phyloP scores from a whole-genome alignment of 306 rosid genomes.

The Corylus heterophylla region DNA sequence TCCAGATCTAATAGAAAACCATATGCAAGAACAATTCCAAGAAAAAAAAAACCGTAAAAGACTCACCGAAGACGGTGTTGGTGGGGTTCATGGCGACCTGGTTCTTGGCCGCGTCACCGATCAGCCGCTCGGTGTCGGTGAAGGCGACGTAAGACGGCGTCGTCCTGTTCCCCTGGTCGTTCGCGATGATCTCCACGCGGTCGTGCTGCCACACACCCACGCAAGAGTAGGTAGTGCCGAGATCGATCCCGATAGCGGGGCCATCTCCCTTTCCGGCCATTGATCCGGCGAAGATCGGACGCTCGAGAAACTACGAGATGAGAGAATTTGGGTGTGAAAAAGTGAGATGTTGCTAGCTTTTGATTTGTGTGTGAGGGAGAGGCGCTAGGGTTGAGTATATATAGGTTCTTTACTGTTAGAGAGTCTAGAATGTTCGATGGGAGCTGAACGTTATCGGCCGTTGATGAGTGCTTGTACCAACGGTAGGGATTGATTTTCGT shows the following conservation, averaged over 20 bases:
- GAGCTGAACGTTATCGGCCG: conserved; percentile 1
- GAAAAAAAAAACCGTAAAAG: not conserved
- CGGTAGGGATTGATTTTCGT: conserved; percentile 18
- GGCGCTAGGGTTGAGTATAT: not conserved
- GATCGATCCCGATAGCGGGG: conserved; percentile 84
- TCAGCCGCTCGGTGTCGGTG: conserved; percentile 70
- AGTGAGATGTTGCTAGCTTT: not conserved
- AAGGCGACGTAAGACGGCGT: conserved; percentile 82
- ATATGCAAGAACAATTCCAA: not conserved
- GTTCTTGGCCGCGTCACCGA: conserved; percentile 82
- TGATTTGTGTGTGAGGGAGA: not conserved
- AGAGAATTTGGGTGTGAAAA: not conserved
- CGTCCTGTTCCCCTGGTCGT: conserved; percentile 80
- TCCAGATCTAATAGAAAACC: not conserved
- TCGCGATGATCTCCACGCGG: conserved; percentile 77
- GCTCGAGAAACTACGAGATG: not conserved
- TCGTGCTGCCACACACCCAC: conserved; percentile 92
- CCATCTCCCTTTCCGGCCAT: conserved; percentile 84
- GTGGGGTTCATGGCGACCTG: conserved; percentile 89
- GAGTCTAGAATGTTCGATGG: conserved; percentile 53
- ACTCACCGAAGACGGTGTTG: conserved; percentile 78
- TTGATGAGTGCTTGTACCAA: not conserved
- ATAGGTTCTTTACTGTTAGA: conserved; percentile 13
- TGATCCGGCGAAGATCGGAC: not conserved
- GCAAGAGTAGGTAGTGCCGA: conserved; percentile 76